Evolutionary conservation across 148 eudicot genomes (phyloP), one percentile per base, ranked within the genome.

Genomic region (Talinum fruticosum): DNA sequence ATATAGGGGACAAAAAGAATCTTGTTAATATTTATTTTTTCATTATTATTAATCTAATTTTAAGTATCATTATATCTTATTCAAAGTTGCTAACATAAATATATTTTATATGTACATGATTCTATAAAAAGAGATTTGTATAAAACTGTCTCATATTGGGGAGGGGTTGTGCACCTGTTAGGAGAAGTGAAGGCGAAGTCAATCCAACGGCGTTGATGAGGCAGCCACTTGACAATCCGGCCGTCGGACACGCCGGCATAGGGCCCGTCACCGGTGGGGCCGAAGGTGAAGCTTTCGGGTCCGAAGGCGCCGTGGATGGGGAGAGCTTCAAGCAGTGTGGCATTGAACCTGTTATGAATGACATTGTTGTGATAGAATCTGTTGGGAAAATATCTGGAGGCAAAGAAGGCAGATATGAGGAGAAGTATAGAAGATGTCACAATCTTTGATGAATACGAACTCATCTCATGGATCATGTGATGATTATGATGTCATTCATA

Each of bases 161-260:
- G 6, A 36, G 35, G 8, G 13, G 33, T 32, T 13, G 10, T n/a
- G 47, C 45, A 84, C 86, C 85, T 84, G 33, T 74, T 54, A 32
- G 85, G 75, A 65, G 87, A 84, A 38, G 85, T 82, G 72, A 82
- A 76, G 57, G 87, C 89, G 72, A 86, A 86, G 66, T 86, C 82
- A 21, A 65, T 41, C 89, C 89, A 86, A 64, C 83, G 85, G 18
- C 77, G 82, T 77, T 70, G 77, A 61, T 45, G 69, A 0, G 70
- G 65, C 29, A 49, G 15, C 87, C 89, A 86, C 71, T 82, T 84
- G 53, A 86, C 3, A 29, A 86, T 84, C 78, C 83, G 85, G 66
- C 89, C 87, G 41, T 84, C 82, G 8, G 87, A 82, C 0, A 86
- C 82, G 19, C 87, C 87, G 16, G 79, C 71, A 70, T 86, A 84